phyloP scores from a whole-genome alignment of 768 basidiomycete species.

The Gloeopeniophorella convolvens region DNA sequence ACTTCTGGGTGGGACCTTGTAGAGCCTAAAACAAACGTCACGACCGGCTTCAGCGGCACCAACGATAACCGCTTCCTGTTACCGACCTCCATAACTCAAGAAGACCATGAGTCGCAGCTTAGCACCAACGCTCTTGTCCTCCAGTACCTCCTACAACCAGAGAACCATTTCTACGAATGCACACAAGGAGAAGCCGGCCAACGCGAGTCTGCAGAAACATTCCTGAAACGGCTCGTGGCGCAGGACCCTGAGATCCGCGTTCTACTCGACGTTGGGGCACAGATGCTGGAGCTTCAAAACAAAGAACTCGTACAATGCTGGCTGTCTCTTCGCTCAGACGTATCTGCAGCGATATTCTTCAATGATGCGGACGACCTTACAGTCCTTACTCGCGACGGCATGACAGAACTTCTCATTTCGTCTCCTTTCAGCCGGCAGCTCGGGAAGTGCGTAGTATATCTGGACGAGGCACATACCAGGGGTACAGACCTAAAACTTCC shows the following conservation, averaged over 20 bases:
- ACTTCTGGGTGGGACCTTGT: constrained; percentile 51
- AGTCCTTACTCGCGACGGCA: constrained; percentile 33
- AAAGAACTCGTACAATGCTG: constrained; percentile 34
- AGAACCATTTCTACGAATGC: constrained; percentile 35
- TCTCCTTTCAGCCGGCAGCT: constrained; percentile 34
- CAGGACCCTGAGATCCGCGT: constrained; percentile 38
- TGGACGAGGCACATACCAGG: constrained; percentile 48
- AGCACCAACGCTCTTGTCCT: constrained; percentile 45
- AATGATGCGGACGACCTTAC: constrained; percentile 29
- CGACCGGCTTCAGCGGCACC: constrained; percentile 51
- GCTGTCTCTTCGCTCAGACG: constrained; percentile 28
- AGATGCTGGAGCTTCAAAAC: constrained; percentile 47
- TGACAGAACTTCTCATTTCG: constrained; percentile 30
- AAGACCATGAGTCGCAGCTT: constrained; percentile 33
- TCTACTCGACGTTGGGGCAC: constrained; percentile 50
- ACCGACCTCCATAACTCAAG: constrained; percentile 32
- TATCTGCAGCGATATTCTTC: constrained; percentile 39
- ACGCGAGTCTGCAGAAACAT: constrained; percentile 23
- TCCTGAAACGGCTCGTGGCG: constrained; percentile 28
- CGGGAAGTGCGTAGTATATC: constrained; percentile 39
- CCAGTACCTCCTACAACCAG: constrained; percentile 31
- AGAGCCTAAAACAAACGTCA: constrained; percentile 30
- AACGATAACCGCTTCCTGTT: constrained; percentile 40
- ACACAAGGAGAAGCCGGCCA: constrained; percentile 6
- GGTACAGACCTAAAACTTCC: constrained; percentile 52